phyloP scores from a whole-genome alignment of 257 asterid species.

The Voacanga thouarsii region DNA sequence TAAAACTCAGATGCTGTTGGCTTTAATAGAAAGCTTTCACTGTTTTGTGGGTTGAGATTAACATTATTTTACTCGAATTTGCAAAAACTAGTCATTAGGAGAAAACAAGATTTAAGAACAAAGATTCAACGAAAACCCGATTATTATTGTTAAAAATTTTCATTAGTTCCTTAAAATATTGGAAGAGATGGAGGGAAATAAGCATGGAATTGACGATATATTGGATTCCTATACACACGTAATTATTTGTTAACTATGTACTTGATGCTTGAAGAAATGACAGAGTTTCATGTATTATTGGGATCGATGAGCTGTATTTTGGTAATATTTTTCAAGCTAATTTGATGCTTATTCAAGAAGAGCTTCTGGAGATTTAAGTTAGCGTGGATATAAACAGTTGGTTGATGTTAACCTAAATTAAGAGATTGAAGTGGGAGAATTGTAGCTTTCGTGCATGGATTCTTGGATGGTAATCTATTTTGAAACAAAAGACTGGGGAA shows the following conservation, averaged over 20 bases:
- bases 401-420: background rate
- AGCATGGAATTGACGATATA: background rate
- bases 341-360: background rate
- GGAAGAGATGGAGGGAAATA: background rate
- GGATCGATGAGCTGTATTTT: background rate
- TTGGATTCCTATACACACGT: constrained; percentile 1
- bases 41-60: background rate
- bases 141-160: background rate
- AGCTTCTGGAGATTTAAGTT: background rate
- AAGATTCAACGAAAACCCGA: background rate
- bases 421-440: constrained; percentile 1
- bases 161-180: background rate
- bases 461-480: background rate
- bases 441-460: constrained; percentile 15
- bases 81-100: background rate
- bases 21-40: constrained; percentile 4
- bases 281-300: background rate
- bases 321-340: background rate
- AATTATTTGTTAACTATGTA: background rate
- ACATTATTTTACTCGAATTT: background rate
- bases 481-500: constrained; percentile 6
- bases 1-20: constrained; percentile 17
- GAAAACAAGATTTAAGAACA: background rate
- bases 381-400: constrained; percentile 1
- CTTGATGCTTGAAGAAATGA: background rate